Evolutionary conservation across 2,329 filamentous ascomycete genomes (phyloP).

Genomic region (Tympanopsis confertula): DNA sequence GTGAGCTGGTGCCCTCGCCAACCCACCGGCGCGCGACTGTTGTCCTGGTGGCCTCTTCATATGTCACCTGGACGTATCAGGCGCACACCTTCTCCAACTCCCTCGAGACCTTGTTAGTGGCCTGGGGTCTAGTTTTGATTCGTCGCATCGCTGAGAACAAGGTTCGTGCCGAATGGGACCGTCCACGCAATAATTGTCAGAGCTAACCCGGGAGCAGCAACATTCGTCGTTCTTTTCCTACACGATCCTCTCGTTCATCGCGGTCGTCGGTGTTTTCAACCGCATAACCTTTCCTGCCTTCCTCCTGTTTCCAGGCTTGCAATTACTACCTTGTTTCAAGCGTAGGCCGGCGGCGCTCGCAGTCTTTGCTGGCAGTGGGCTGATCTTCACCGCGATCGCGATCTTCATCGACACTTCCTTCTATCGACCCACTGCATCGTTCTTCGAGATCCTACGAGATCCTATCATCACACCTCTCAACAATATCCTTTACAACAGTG

Average conservation of each 20-base stretch:
- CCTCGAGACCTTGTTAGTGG: slow-evolving; percentile 81
- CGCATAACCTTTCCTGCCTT: slow-evolving; percentile 95
- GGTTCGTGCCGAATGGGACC: slow-evolving; percentile 33
- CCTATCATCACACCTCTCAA: slow-evolving; percentile 37
- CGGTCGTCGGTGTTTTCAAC: slow-evolving; percentile 84
- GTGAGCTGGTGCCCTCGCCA: slow-evolving; percentile 74
- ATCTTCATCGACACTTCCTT: slow-evolving; percentile 77
- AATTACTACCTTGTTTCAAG: slow-evolving; percentile 73
- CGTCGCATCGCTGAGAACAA: slow-evolving; percentile 71
- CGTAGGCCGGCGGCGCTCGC: slow-evolving; percentile 55
- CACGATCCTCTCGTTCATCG: slow-evolving; percentile 66
- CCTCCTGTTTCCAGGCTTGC: slow-evolving; percentile 70
- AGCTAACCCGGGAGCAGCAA: slow-evolving; percentile 33
- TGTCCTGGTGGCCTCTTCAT: slow-evolving; percentile 82
- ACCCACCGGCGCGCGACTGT: slow-evolving; percentile 63
- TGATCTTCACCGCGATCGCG: slow-evolving; percentile 60
- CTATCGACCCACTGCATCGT: slow-evolving; percentile 31
- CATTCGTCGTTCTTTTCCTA: slow-evolving; percentile 67
- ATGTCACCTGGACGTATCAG: slow-evolving; percentile 98
- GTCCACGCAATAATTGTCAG: background rate
- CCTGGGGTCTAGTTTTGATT: slow-evolving; percentile 88
- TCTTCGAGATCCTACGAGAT: slow-evolving; percentile 2
- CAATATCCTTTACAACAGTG: slow-evolving; percentile 36
- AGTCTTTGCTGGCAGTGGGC: slow-evolving; percentile 51
- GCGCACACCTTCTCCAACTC: slow-evolving; percentile 98